These are phyloP conservation scores for Coniella vitis DNA, from an alignment of 2,329 filamentous ascomycete genomes.

Conservation along the genomic window DNA sequence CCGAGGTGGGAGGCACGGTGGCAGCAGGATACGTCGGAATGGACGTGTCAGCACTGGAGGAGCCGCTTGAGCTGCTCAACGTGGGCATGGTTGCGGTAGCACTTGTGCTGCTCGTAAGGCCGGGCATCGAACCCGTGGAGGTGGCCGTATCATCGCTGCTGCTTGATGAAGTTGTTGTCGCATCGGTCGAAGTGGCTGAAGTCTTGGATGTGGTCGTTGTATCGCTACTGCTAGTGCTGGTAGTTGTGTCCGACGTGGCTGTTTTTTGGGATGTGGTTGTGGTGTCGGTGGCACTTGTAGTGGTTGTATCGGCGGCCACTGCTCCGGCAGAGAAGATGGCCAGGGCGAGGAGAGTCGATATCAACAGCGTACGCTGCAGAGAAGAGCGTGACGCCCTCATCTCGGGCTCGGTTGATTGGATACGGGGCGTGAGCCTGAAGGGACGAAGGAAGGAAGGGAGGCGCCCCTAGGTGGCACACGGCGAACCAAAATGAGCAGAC, in stretches of 20 bases:
- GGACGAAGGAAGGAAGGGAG: too few relatives aligned
- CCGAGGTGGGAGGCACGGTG: conserved; percentile 71
- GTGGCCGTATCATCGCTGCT: conserved; percentile 4
- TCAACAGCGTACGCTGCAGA: conserved; percentile 28
- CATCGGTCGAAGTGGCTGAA: too few relatives aligned
- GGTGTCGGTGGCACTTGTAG: conserved; percentile 7
- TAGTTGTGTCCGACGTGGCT: conserved; percentile 8
- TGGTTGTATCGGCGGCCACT: conserved; percentile 22
- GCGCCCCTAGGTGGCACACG: too few relatives aligned
- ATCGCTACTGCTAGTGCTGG: background rate
- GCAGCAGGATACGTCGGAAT: conserved; percentile 60
- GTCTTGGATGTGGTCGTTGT: conserved; percentile 1
- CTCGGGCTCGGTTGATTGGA: conserved; percentile 15
- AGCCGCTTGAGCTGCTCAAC: conserved; percentile 17
- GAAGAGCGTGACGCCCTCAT: conserved; percentile 25
- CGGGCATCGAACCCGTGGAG: conserved; percentile 1
- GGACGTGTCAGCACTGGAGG: conserved; percentile 22
- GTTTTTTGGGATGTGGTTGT: conserved; percentile 9
- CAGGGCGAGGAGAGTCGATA: conserved; percentile 22
- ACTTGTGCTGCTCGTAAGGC: background rate
- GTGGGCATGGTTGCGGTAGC: conserved; percentile 13
- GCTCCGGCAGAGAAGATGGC: conserved; percentile 21
- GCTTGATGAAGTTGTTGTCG: too few relatives aligned
- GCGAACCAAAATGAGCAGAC: too few relatives aligned
- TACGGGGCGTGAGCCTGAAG: too few relatives aligned